Evolutionary conservation across 2,329 filamentous ascomycete species (phyloP), one percentile per base, ranked within the genome.

Genomic region (Xylaria sp.): DNA sequence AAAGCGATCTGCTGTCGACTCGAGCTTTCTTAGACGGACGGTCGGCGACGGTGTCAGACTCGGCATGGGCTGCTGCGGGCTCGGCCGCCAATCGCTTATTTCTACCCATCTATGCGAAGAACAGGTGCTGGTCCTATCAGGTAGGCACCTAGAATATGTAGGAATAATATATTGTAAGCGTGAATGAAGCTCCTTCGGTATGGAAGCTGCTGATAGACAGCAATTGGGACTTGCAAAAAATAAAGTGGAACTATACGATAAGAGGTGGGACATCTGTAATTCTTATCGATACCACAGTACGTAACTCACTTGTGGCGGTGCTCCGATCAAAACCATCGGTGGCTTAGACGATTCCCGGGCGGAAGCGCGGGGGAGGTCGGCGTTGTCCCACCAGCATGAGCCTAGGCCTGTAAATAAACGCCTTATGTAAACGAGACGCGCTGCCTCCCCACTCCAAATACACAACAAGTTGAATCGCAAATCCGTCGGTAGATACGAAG

Each of bases 1-100:
- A 99, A 73, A 99, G 89, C 54, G 95, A 93, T 74, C 90, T 85
- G 72, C 87, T 86, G 67, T 90, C 88, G 66, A 87, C 84, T 71
- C 86, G 83, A 35, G 85, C 81, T 76, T 88, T 89, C 78, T 91
- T 91, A 44, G 81, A 77, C 16, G 83, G 81, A 51, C 78, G 79
- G 61, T 77, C 77, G 29, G 75, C 48, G 21, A 69, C 60, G 55
- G 63, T 58, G 60, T 54, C 73, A 54, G 62, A 64, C 61, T 51
- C 76, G 77, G 78, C 65, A 54, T 73, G 64, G 32, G 63, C 61
- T 29, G 50, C 63, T 29, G 29, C 58, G 53, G 62, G 68, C 21
- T 71, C 66, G 44, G 70, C 71, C 9, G 63, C 65, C 21, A 67
- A 55, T 47, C 76, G 70, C 48, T 78, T 77, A 2, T 60, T 71